Conservation (phyloP, 2,329 filamentous ascomycete genomes). For the Tolypocladium ovalisporum region DNA sequence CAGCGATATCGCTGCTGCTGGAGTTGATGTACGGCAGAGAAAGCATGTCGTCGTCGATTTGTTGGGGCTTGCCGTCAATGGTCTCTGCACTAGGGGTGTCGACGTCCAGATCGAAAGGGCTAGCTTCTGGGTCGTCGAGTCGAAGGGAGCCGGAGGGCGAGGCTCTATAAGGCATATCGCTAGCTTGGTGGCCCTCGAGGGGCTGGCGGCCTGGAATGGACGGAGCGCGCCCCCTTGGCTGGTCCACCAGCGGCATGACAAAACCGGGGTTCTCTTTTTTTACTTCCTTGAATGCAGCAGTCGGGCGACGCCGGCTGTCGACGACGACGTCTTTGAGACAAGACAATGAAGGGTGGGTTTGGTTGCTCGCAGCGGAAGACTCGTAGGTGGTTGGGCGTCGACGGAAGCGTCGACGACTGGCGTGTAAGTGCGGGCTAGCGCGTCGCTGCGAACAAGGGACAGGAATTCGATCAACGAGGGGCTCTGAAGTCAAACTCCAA, state of each 20-base stretch:
- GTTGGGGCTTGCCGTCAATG: neutral
- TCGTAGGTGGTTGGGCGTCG: neutral
- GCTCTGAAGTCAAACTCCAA: slow-evolving; percentile 1
- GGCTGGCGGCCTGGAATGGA: slow-evolving; percentile 9
- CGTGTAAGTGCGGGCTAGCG: slow-evolving; percentile 2
- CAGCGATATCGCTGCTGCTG: slow-evolving; percentile 8
- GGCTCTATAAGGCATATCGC: slow-evolving; percentile 8
- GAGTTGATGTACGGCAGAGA: slow-evolving; percentile 11
- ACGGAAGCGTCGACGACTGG: neutral
- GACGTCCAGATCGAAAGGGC: neutral
- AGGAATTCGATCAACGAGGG: slow-evolving; percentile 8
- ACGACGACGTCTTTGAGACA: neutral
- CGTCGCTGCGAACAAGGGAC: slow-evolving; percentile 2
- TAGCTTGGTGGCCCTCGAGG: slow-evolving; percentile 1
- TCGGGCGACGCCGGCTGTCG: neutral
- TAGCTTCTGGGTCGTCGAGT: neutral
- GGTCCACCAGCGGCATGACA: slow-evolving; percentile 8
- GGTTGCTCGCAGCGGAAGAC: neutral
- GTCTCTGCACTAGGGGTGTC: neutral
- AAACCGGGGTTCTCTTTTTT: neutral
- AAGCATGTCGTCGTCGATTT: slow-evolving; percentile 16
- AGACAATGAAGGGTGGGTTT: neutral
- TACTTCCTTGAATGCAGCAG: neutral
- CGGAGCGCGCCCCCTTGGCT: slow-evolving; percentile 3
- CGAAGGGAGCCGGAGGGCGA: slow-evolving; percentile 7